These are phyloP conservation scores for Hawksworthiomyces lignivorus DNA, from an alignment of 2,329 filamentous ascomycete species.

Conservation along the genomic window DNA sequence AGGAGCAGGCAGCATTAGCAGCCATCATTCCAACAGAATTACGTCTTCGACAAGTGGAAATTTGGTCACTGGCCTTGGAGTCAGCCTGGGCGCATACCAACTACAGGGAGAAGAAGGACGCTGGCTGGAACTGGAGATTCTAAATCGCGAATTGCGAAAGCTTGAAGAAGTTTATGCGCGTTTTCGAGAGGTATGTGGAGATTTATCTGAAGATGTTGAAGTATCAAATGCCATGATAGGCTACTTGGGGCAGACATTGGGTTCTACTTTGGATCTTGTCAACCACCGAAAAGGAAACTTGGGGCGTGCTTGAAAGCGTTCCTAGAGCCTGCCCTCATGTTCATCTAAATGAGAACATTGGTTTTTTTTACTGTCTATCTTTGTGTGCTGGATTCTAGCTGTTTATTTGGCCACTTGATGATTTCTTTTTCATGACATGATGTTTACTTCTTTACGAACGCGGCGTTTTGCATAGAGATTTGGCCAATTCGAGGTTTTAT, in stretches of 20 bases:
- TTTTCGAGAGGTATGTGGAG: slow-evolving; percentile 34
- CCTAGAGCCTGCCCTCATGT: too few relatives aligned
- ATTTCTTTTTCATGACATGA: too few relatives aligned
- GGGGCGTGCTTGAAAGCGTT: slow-evolving; percentile 21
- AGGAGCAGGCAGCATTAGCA: too few relatives aligned
- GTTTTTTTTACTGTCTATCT: too few relatives aligned
- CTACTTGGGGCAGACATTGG: slow-evolving; percentile 36
- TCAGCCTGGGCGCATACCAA: slow-evolving; percentile 38
- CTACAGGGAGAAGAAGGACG: slow-evolving; percentile 37
- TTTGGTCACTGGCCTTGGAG: slow-evolving; percentile 21
- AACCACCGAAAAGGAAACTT: slow-evolving; percentile 28
- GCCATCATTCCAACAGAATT: too few relatives aligned
- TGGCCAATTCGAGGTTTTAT: too few relatives aligned
- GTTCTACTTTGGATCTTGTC: slow-evolving; percentile 34
- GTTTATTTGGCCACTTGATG: too few relatives aligned
- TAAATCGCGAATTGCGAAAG: slow-evolving; percentile 39
- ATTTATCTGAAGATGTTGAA: slow-evolving; percentile 32
- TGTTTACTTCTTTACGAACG: too few relatives aligned
- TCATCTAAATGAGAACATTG: too few relatives aligned
- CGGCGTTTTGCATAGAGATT: too few relatives aligned
- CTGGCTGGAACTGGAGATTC: slow-evolving; percentile 40
- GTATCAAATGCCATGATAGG: slow-evolving; percentile 38
- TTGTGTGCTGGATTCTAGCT: too few relatives aligned
- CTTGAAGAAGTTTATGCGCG: slow-evolving; percentile 38
- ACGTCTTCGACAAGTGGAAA: neutral